A percentile compares a stretch with the other conserved stretches of the same genome.
These are phyloP conservation scores for Spongospora subterranea DNA, from an alignment of 208 protist species.

Conservation along the genomic window DNA sequence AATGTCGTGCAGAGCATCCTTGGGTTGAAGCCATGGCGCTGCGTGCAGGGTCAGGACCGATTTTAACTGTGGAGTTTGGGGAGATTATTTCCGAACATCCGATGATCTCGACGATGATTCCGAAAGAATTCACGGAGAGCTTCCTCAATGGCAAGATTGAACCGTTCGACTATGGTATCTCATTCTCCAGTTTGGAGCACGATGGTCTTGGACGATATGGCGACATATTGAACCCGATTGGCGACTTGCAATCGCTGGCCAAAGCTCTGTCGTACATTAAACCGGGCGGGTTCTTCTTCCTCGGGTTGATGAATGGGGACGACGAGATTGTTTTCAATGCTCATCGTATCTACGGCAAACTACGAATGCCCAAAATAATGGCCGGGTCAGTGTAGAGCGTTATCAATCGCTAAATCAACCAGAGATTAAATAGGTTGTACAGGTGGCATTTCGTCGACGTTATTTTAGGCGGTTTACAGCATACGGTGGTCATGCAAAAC, in stretches of 20 bases:
- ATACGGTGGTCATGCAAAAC: too few relatives aligned
- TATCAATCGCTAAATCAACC: too few relatives aligned
- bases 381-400: too few relatives aligned
- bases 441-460: too few relatives aligned
- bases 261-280: not conserved
- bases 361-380: not conserved
- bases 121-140: not conserved
- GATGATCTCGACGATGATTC: not conserved
- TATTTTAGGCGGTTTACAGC: too few relatives aligned
- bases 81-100: not conserved
- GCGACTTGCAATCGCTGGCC: not conserved
- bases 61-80: not conserved
- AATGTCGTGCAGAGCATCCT: not conserved
- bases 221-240: not conserved
- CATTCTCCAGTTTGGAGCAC: not conserved
- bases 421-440: too few relatives aligned
- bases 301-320: not conserved
- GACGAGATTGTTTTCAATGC: not conserved
- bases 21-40: not conserved
- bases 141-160: constrained; percentile 13
- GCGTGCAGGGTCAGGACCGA: not conserved
- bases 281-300: not conserved
- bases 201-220: not conserved
- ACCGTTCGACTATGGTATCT: not conserved
- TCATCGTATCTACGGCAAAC: not conserved